Percentiles rank a stretch among this genome's conserved stretches.
Conservation (phyloP, 495 filamentous ascomycete genomes). For the Staphylotrichum tortipilum region DNA sequence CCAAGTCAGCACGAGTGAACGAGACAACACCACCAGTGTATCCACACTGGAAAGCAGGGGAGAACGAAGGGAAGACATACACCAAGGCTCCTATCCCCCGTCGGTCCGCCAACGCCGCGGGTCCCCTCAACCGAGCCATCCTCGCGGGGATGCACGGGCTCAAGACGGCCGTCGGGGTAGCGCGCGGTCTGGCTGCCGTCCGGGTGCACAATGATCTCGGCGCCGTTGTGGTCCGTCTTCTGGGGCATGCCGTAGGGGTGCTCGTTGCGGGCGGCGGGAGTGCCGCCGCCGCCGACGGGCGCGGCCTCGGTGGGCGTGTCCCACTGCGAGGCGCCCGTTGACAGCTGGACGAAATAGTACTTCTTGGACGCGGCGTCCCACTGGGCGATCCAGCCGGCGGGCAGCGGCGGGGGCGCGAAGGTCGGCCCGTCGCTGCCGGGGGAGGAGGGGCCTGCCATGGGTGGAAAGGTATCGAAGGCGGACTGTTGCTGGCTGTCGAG, state of each 20-base stretch:
- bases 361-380: slow-evolving; percentile 66
- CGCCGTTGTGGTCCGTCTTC: slow-evolving; percentile 11
- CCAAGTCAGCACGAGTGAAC: neutral
- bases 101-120: slow-evolving; percentile 23
- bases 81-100: slow-evolving; percentile 38
- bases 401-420: slow-evolving; percentile 58
- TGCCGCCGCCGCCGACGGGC: slow-evolving; percentile 36
- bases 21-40: neutral
- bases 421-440: slow-evolving; percentile 62
- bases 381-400: slow-evolving; percentile 74
- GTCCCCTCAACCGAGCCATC: slow-evolving; percentile 16
- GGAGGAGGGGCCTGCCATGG: slow-evolving; percentile 44
- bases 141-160: slow-evolving; percentile 35
- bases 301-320: slow-evolving; percentile 62
- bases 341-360: slow-evolving; percentile 75
- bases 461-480: neutral
- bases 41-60: too few species aligned
- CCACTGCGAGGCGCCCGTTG: slow-evolving; percentile 70
- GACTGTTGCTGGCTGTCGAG: neutral
- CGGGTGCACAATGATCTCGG: slow-evolving; percentile 43
- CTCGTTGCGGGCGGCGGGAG: slow-evolving; percentile 37
- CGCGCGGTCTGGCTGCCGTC: slow-evolving; percentile 44
- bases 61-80: slow-evolving; percentile 24
- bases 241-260: slow-evolving; percentile 46
- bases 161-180: slow-evolving; percentile 42